These are phyloP conservation scores for Coemansia asiatica DNA, from an alignment of 192 early-diverging fungal genomes.

Conservation along the genomic window DNA sequence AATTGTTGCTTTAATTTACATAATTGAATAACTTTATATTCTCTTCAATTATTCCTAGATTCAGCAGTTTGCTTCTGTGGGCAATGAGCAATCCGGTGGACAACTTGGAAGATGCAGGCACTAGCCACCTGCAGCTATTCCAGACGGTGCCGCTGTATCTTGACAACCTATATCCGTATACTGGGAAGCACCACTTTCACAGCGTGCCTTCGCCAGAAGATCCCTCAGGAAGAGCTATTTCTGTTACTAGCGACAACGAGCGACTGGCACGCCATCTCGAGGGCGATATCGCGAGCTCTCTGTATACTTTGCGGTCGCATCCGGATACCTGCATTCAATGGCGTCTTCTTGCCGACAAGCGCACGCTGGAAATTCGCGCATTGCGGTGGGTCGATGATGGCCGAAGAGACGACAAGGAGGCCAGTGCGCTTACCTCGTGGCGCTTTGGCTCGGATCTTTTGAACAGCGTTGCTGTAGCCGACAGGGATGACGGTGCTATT, in stretches of 20 bases:
- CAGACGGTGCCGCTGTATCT: slow-evolving; percentile 38
- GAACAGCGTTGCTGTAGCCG: slow-evolving; percentile 21
- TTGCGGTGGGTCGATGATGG: slow-evolving; percentile 35
- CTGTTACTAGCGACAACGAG: slow-evolving; percentile 6
- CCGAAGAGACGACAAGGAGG: slow-evolving; percentile 11
- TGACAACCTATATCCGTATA: slow-evolving; percentile 51
- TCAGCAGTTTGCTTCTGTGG: no score
- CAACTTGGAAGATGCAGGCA: neutral
- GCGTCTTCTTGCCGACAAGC: slow-evolving; percentile 43
- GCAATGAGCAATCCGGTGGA: slow-evolving; percentile 2
- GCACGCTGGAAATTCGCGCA: slow-evolving; percentile 43
- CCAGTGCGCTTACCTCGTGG: slow-evolving; percentile 36
- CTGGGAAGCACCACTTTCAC: slow-evolving; percentile 25
- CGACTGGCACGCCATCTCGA: slow-evolving; percentile 39
- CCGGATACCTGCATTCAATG: slow-evolving; percentile 51
- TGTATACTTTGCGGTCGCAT: slow-evolving; percentile 43
- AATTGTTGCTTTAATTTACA: no score
- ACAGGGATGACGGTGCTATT: slow-evolving; percentile 16
- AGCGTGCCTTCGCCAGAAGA: slow-evolving; percentile 33
- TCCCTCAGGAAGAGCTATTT: neutral
- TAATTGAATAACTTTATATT: no score
- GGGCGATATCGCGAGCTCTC: slow-evolving; percentile 16
- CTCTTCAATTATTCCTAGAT: no score
- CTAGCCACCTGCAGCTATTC: slow-evolving; percentile 38
- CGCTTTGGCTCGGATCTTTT: slow-evolving; percentile 37